Base-by-base conservation (phyloP, 768 basidiomycete species). In the Suillus subluteus region DNA sequence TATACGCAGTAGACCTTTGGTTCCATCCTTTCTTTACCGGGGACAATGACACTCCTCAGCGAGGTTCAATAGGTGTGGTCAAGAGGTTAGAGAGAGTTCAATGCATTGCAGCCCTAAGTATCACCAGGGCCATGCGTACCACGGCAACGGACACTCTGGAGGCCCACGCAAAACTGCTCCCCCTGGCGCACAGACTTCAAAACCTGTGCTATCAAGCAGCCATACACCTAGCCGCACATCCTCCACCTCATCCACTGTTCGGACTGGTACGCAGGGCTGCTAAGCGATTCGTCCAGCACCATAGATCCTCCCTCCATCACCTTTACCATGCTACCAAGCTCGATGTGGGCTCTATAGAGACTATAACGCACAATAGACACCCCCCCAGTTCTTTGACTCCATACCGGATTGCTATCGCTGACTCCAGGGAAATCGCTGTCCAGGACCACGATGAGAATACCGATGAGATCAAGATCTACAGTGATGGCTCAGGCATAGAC, bases 401-500 rank as follows among this genome's bases (percentile, higher is more conserved):
- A 26, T 44, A 62, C 23, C 1, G 0, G 0, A 32, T 7, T 30
- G 3, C 13, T 3, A 32, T 55, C 0, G 65, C 65, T 1, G 1
- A 18, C 0, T 5, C 43, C 3, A n/a, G 46, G 0, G 38, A 66
- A 4, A 50, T 35, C 0, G 62, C 62, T 2, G 46, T 66, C 0
- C 3, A 8, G 2, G 65, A 63, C 1, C 48, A 62, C 6, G 8
- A 37, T 1, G 4, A n/a, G 1, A 5, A 11, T 0, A n/a, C 11
- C 0, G 63, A 67, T 2, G 59, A 40, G 3, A 48, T 48, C 4
- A 48, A 48, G n/a, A 23, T 48, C 0, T 48, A 48, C 2, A 23
- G 11, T 11, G 74, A 75, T 37, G 72, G 74, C 0, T 75, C 74
- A 0, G 68, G 69, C 0, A 67, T 43, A 9, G 69, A 73, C 9